These are phyloP conservation scores for Cytospora chrysosperma DNA, from an alignment of 2,329 filamentous ascomycete genomes.

Conservation along the genomic window DNA sequence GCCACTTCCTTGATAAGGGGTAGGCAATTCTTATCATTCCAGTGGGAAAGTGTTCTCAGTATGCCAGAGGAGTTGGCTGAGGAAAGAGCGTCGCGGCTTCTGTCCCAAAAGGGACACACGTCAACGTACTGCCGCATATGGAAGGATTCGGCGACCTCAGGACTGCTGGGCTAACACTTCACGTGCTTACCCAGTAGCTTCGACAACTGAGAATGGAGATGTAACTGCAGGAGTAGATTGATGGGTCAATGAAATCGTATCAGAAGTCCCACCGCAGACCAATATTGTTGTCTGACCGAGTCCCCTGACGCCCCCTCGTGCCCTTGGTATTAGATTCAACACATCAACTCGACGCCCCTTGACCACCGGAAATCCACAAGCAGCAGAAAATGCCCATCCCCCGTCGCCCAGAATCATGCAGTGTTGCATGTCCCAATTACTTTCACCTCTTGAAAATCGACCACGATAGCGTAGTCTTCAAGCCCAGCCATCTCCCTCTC, in stretches of 20 bases:
- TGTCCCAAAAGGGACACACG: too few species aligned
- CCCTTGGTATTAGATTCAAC: neutral
- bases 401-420: neutral
- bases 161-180: neutral
- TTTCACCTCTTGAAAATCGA: conserved; percentile 15
- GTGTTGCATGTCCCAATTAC: neutral
- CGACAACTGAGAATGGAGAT: neutral
- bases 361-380: neutral
- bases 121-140: neutral
- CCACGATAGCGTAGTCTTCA: conserved; percentile 12
- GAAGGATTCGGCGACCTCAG: neutral
- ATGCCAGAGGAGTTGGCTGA: neutral
- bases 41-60: too few species aligned
- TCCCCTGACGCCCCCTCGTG: neutral
- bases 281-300: neutral
- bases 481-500: conserved; percentile 13
- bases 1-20: too few species aligned
- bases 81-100: neutral
- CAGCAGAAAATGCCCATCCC: neutral
- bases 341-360: neutral
- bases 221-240: neutral
- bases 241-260: neutral
- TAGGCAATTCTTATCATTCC: too few species aligned
- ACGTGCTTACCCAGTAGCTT: neutral
- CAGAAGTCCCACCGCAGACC: neutral